Base-by-base conservation (phyloP, 768 basidiomycete species). In the Suillus placidus region DNA sequence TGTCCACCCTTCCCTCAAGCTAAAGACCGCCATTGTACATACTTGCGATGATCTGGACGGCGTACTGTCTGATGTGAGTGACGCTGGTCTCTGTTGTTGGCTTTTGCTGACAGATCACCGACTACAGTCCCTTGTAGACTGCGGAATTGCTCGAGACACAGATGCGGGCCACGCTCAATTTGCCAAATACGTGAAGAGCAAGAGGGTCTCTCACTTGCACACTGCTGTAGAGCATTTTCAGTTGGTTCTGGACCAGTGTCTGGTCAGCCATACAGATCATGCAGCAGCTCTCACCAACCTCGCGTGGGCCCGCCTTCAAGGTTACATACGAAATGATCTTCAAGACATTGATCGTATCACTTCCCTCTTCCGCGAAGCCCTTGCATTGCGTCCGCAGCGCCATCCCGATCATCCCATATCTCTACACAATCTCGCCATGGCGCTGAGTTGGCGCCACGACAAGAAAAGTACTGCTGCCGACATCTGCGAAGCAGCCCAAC, bases 131-230 rank as follows among this genome's bases (percentile, higher is more conserved):
- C 20, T 45, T 9, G 20, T 45, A n/a, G 43, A 20, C 20, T 4
- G 43, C 20, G 0, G 20, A 4, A 20, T 45, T 45, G 8, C 0
- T 20, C 43, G 43, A 45, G 43, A n/a, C 7, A 10, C 43, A 10
- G 45, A 47, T 47, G n/a, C 45, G 45, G 45, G 45, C 45, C 45
- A 47, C 12, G 45, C n/a, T 23, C n/a, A 2, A 47, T 20, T 47
- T 6, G 20, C n/a, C 1, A 0, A 12, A 10, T 47, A 47, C 2
- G 2, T 6, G n/a, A 23, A 0, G 3, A 8, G 20, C 43, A 4
- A 45, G 4, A 45, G 0, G 0, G 43, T 20, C 43, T 45, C 18
- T 45, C 20, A 45, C 43, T 3, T 45, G 9, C 9, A 20, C 4
- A 0, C 7, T 20, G 45, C n/a, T 23, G 4, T 47, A 6, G 4